Evolutionary conservation across 1,284 basidiomycete species (phyloP).

Genomic region (Volvariella surrecta): DNA sequence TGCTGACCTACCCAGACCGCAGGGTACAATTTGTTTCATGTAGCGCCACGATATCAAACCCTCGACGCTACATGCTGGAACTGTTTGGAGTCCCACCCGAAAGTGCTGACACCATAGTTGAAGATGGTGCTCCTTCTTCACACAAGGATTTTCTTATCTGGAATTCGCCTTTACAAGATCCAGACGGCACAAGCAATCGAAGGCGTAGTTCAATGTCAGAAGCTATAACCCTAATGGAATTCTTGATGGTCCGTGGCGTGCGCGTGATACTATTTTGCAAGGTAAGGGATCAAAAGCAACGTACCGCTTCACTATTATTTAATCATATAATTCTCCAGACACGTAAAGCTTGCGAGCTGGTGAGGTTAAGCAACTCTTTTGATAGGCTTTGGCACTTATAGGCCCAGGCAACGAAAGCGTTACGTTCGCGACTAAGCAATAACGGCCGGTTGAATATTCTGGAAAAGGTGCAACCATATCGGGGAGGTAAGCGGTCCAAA

Average conservation of each 20-base stretch:
- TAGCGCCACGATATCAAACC: conserved; percentile 83
- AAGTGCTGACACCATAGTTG: conserved; percentile 62
- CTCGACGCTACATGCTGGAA: conserved; percentile 65
- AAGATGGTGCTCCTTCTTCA: conserved; percentile 83
- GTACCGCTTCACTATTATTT: too few species aligned
- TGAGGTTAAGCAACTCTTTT: conserved; percentile 22
- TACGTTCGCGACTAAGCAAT: conserved; percentile 65
- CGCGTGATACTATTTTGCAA: conserved; percentile 86
- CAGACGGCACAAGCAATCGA: conserved; percentile 47
- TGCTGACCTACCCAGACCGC: conserved; percentile 33
- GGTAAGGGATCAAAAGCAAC: conserved; percentile 28
- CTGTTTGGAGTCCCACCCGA: conserved; percentile 63
- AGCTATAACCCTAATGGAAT: conserved; percentile 70
- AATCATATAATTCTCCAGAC: conserved; percentile 36
- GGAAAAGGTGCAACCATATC: conserved; percentile 74
- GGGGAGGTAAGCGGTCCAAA: conserved; percentile 49
- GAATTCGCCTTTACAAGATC: conserved; percentile 65
- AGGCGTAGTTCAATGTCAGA: conserved; percentile 60
- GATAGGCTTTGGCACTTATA: conserved; percentile 1
- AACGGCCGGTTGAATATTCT: conserved; percentile 76
- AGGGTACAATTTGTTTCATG: conserved; percentile 74
- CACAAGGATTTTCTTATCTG: conserved; percentile 74
- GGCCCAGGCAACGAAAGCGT: conserved; percentile 67
- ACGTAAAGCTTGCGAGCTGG: conserved; percentile 76
- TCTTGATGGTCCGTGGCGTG: conserved; percentile 75